Percentiles rank a stretch among this genome's conserved stretches.
Conservation (phyloP, 495 filamentous ascomycete species). For the Trichoderma parareesei region DNA sequence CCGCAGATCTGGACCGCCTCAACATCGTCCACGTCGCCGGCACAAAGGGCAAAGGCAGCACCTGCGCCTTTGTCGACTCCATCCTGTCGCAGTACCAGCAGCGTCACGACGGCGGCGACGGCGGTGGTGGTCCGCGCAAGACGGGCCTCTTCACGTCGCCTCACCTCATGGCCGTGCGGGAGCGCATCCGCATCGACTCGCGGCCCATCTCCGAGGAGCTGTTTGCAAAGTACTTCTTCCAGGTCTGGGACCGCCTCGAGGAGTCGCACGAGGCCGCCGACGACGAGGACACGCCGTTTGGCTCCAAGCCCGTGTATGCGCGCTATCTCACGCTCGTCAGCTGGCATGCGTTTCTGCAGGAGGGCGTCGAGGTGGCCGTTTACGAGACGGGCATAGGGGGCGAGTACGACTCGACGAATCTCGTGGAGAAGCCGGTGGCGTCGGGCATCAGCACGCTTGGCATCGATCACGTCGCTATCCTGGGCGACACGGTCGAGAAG, state of each 20-base stretch:
- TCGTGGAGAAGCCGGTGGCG: constrained; percentile 66
- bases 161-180: constrained; percentile 77
- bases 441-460: constrained; percentile 76
- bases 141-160: constrained; percentile 85
- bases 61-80: constrained; percentile 58
- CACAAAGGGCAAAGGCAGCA: constrained; percentile 89
- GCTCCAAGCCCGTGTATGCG: constrained; percentile 74
- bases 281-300: constrained; percentile 23
- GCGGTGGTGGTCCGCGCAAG: constrained; percentile 32
- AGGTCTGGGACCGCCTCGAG: constrained; percentile 74
- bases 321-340: constrained; percentile 86
- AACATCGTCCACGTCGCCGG: constrained; percentile 81
- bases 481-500: constrained; percentile 77
- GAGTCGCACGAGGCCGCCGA: constrained; percentile 13
- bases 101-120: constrained; percentile 9
- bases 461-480: constrained; percentile 75
- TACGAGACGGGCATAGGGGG: constrained; percentile 94
- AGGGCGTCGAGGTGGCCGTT: constrained; percentile 72
- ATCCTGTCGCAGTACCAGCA: constrained; percentile 38
- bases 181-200: constrained; percentile 80
- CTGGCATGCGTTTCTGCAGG: constrained; percentile 74
- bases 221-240: constrained; percentile 82
- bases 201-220: constrained; percentile 62
- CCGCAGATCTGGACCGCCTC: constrained; percentile 60
- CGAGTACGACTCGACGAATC: constrained; percentile 88